These are phyloP conservation scores for Stagonosporopsis tanaceti DNA, from an alignment of 2,329 filamentous ascomycete species.

Conservation along the genomic window DNA sequence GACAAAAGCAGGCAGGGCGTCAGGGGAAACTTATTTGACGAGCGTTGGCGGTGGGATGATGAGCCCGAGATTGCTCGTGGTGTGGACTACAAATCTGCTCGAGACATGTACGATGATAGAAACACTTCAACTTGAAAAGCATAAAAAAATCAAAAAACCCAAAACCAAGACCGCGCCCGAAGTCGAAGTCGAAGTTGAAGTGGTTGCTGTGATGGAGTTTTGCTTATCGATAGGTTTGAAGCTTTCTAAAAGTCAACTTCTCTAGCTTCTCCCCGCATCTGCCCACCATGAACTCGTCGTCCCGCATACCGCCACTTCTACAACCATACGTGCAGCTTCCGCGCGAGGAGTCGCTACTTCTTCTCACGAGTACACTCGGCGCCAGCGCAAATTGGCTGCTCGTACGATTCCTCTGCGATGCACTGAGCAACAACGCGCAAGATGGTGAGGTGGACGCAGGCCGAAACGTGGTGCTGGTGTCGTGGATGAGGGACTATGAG, in stretches of 20 bases:
- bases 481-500: constrained; percentile 78
- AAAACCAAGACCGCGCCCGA: not conserved
- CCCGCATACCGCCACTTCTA: constrained; percentile 68
- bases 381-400: constrained; percentile 64
- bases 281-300: constrained; percentile 49
- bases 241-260: constrained; percentile 5
- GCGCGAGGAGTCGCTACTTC: constrained; percentile 65
- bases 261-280: constrained; percentile 16
- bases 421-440: constrained; percentile 45
- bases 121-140: constrained; percentile 7
- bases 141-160: constrained; percentile 19
- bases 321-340: constrained; percentile 70
- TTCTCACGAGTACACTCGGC: constrained; percentile 71
- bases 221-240: constrained; percentile 14
- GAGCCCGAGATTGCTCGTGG: not conserved
- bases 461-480: constrained; percentile 72
- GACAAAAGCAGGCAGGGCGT: not conserved
- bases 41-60: not conserved
- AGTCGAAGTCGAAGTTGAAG: not conserved
- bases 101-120: constrained; percentile 6
- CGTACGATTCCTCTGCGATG: constrained; percentile 59
- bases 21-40: not conserved
- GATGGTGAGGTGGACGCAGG: constrained; percentile 40
- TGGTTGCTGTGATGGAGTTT: not conserved
- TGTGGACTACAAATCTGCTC: not conserved